Evolutionary conservation across 345 rosid species (phyloP).

Genomic region (Brassica juncea): DNA sequence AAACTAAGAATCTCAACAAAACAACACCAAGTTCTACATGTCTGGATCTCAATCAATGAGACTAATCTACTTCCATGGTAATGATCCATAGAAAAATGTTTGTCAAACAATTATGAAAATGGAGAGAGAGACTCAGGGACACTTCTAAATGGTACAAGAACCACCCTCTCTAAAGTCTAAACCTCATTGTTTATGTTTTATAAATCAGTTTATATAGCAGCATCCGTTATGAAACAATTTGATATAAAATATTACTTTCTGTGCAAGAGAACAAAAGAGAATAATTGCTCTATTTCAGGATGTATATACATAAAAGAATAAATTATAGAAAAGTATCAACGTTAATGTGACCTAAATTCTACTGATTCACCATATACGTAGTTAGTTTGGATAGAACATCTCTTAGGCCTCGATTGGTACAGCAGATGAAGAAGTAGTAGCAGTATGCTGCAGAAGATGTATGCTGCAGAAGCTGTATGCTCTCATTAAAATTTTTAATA

Average conservation of each 20-base stretch:
- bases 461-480: no score
- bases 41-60: no score
- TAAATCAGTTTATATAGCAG: neutral
- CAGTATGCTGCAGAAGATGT: no score
- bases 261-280: neutral
- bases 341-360: conserved; percentile 15
- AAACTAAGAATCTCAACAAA: no score
- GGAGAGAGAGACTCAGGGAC: neutral
- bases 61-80: no score
- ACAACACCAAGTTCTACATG: no score
- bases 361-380: neutral
- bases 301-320: neutral
- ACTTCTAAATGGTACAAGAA: neutral
- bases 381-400: no score
- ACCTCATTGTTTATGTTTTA: neutral
- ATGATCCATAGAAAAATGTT: no score
- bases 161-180: neutral
- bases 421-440: no score
- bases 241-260: neutral
- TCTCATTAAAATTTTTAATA: no score
- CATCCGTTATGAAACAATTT: neutral
- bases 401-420: no score
- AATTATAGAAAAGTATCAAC: neutral
- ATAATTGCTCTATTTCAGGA: neutral
- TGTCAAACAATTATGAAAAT: neutral